Evolutionary conservation across 1,284 basidiomycete genomes (phyloP).

Genomic region (Pholiota adiposa): DNA sequence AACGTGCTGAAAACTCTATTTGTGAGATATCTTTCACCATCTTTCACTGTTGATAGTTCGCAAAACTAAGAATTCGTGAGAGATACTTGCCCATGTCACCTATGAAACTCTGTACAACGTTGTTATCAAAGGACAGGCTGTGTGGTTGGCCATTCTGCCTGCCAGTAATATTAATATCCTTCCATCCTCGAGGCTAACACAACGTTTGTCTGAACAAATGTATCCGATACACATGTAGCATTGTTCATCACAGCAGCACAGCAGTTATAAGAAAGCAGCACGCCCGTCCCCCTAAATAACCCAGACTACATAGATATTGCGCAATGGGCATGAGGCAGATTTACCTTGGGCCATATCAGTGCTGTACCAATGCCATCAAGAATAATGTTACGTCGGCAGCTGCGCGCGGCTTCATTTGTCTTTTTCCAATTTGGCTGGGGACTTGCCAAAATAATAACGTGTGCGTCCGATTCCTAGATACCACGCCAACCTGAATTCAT

Average conservation of each 20-base stretch:
- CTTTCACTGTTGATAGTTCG: background rate
- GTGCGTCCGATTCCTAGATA: constrained; percentile 65
- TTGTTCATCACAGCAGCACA: background rate
- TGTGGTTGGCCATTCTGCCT: background rate
- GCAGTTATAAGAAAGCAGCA: background rate
- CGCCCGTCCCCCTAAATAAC: background rate
- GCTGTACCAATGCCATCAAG: background rate
- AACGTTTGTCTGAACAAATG: background rate
- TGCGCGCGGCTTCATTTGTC: background rate
- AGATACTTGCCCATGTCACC: background rate
- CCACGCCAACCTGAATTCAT: constrained; percentile 58
- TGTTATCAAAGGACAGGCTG: background rate
- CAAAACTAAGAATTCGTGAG: background rate
- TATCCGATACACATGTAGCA: constrained; percentile 8
- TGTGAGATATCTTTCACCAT: background rate
- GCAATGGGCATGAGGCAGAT: background rate
- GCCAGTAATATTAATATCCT: background rate
- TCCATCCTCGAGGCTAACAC: background rate
- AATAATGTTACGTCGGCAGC: background rate
- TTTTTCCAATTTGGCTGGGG: constrained; percentile 11
- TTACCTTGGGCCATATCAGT: background rate
- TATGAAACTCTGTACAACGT: background rate
- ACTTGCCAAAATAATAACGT: constrained; percentile 55
- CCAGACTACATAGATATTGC: background rate
- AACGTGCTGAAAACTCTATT: background rate